These are phyloP conservation scores for Sextonia rubra DNA, from an alignment of 164 flowering plant species.

Conservation along the genomic window DNA sequence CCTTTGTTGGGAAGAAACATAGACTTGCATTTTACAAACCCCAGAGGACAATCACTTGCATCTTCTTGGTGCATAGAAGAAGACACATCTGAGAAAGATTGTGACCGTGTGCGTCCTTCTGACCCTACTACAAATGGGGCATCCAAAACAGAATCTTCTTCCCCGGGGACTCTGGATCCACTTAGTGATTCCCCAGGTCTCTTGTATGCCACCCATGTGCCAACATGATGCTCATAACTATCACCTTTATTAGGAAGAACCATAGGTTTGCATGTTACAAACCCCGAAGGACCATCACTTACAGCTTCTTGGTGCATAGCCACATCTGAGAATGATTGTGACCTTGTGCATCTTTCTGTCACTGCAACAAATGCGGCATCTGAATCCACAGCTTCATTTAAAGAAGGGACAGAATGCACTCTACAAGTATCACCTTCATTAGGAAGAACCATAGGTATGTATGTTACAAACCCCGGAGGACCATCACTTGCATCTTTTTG, in stretches of 20 bases:
- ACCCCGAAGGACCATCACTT: conserved; percentile 28
- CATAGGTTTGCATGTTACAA: conserved; percentile 33
- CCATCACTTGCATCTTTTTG: conserved; percentile 33
- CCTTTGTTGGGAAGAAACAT: conserved; percentile 42
- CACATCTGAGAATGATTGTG: conserved; percentile 39
- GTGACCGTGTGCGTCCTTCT: conserved; percentile 26
- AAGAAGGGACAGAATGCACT: conserved; percentile 15
- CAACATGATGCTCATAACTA: conserved; percentile 35
- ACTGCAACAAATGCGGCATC: conserved; percentile 20
- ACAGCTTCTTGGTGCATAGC: conserved; percentile 28
- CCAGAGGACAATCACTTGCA: conserved; percentile 27
- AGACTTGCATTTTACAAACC: conserved; percentile 29
- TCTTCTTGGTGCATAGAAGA: conserved; percentile 29
- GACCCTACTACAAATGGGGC: conserved; percentile 19
- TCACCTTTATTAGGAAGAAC: conserved; percentile 53
- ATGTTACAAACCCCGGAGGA: conserved; percentile 30
- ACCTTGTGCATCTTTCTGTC: conserved; percentile 22
- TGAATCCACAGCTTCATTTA: conserved; percentile 25
- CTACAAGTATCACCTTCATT: conserved; percentile 49
- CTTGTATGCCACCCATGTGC: conserved; percentile 32
- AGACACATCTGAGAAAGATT: conserved; percentile 34
- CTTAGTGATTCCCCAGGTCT: conserved; percentile 44
- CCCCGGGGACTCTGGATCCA: not conserved
- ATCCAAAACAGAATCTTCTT: conserved; percentile 23
- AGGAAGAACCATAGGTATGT: conserved; percentile 29